These are phyloP conservation scores for Leccinum disarticulatum DNA, from an alignment of 768 basidiomycete genomes.

Conservation along the genomic window DNA sequence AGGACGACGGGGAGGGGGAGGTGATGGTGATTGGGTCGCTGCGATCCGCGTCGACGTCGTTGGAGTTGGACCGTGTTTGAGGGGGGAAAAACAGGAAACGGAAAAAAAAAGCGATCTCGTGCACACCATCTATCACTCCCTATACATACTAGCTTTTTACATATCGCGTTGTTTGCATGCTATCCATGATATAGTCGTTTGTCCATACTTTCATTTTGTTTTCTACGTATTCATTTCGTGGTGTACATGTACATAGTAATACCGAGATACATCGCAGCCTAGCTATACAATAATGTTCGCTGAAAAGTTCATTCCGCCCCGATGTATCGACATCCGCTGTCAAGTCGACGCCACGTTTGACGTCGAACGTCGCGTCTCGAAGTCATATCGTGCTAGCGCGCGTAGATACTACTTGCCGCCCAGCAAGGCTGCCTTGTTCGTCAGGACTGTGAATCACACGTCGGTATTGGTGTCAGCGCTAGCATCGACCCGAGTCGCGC, in stretches of 20 bases:
- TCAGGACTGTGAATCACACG: slow-evolving; percentile 52
- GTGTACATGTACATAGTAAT: not conserved
- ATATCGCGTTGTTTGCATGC: not conserved
- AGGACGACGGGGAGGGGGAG: slow-evolving; percentile 9
- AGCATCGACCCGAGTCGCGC: slow-evolving; percentile 35
- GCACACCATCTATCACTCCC: not conserved
- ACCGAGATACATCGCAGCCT: not conserved
- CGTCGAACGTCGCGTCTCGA: not conserved
- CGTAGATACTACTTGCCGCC: slow-evolving; percentile 17
- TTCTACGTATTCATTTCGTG: not conserved
- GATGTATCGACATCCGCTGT: slow-evolving; percentile 14
- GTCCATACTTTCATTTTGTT: not conserved
- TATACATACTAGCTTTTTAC: too few species aligned
- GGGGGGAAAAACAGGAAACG: not conserved
- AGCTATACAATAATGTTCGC: too few species aligned
- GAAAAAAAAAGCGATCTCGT: not conserved
- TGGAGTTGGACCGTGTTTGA: slow-evolving; percentile 7
- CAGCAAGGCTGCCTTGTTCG: slow-evolving; percentile 50
- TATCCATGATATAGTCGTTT: not conserved
- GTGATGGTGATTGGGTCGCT: slow-evolving; percentile 23
- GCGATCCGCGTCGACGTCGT: not conserved
- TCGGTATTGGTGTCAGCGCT: slow-evolving; percentile 25
- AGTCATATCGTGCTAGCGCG: too few species aligned
- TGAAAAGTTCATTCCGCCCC: too few species aligned
- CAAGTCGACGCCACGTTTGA: not conserved